Evolutionary conservation across 495 filamentous ascomycete genomes (phyloP).

Genomic region (Trichoderma asperelloides): DNA sequence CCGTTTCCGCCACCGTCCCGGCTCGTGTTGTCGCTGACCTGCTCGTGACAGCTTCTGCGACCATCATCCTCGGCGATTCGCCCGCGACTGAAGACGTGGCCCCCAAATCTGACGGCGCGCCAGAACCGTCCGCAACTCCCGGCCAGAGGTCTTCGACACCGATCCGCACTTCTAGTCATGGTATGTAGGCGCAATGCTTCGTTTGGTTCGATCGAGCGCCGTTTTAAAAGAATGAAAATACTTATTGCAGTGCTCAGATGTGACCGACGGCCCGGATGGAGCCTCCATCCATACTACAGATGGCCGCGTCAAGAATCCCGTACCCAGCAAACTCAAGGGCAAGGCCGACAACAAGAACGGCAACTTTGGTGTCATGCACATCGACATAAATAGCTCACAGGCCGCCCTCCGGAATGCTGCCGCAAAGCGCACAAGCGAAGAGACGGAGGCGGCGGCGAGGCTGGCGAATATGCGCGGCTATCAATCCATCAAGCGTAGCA

Average conservation of each 20-base stretch:
- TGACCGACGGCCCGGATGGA: conserved; percentile 15
- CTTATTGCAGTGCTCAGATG: conserved; percentile 15
- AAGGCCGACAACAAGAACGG: conserved; percentile 49
- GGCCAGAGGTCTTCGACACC: background rate
- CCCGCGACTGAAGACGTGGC: background rate
- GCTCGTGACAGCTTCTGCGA: background rate
- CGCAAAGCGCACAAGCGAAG: conserved; percentile 48
- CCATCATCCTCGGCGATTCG: background rate
- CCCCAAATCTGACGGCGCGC: background rate
- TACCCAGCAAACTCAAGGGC: conserved; percentile 48
- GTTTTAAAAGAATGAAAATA: background rate
- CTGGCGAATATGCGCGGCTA: conserved; percentile 42
- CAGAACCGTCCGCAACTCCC: background rate
- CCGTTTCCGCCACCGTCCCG: background rate
- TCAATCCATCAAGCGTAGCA: conserved; percentile 38
- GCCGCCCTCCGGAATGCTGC: conserved; percentile 38
- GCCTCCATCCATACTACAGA: conserved; percentile 21
- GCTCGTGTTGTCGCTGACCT: background rate
- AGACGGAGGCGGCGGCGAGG: conserved; percentile 43
- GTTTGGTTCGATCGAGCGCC: no score
- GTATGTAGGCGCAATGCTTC: background rate
- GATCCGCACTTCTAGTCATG: conserved; percentile 4
- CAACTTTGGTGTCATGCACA: conserved; percentile 51
- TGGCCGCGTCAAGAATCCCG: conserved; percentile 47
- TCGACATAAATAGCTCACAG: conserved; percentile 40